Base-by-base conservation (phyloP, 352 stramenopile species). In the Phytophthora melonis region DNA sequence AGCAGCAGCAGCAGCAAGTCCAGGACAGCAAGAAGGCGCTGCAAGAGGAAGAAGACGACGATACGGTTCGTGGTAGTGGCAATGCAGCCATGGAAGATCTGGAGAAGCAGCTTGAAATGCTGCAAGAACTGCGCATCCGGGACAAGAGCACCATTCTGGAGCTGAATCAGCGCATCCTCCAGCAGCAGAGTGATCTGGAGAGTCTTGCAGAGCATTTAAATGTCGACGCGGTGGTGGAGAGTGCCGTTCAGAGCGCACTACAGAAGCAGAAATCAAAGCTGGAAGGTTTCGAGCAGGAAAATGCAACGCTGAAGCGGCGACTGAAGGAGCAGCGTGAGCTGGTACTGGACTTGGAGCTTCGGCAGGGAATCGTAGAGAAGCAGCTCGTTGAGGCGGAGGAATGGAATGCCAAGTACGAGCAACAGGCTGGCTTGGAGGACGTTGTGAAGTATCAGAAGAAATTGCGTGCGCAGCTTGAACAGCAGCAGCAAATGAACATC, bases 361-460 rank as follows among this genome's bases (percentile, higher is more conserved):
- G 79, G 5, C 82, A 90, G 52, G 66, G 77, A 6, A 77, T 88
- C 32, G 43, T 95, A 19, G 87, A 95, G 69, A 80, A 87, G 5
- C 73, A 91, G 47, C 67, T 92, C 1, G 66, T 73, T 16, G 84
- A 93, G 14, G 82, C 86, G 0, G 75, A 92, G 27, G 74, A 80
- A 23, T 92, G 81, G 83, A 94, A 93, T 61, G 78, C 74, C 3
- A 86, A 86, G 32, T 95, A 95, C 39, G 88, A 95, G 60, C 66
- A 79, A 9, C 67, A 80, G 19, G 84, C 85, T 34, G 88, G 88
- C 0, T 56, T 95, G 19, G 86, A 93, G 66, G 88, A 93, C 58
- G 83, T 93, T n/a, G 74, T 93, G 50, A 86, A 81, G 49, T 87
- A 84, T 69, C 84, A 94, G 41, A 92, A 92, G 72, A 88, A 91